phyloP scores from a whole-genome alignment of 768 basidiomycete genomes.

The Amanita rubescens region DNA sequence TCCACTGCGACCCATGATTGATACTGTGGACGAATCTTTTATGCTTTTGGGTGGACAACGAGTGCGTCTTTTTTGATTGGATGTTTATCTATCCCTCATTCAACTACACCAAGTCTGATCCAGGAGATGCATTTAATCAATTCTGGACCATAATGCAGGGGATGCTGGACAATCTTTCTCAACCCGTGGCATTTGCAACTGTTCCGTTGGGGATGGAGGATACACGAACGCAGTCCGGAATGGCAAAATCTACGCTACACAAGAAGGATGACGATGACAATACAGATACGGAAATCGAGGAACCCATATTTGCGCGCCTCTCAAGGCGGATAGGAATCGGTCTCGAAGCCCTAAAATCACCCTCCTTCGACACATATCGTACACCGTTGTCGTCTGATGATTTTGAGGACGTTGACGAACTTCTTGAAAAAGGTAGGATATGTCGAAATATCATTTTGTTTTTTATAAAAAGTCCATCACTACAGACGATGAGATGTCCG shows the following conservation, averaged over 20 bases:
- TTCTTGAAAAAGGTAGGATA: constrained; percentile 55
- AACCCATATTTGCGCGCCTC: constrained; percentile 51
- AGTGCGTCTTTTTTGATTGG: constrained; percentile 31
- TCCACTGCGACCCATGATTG: constrained; percentile 37
- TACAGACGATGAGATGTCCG: constrained; percentile 62
- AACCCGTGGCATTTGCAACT: constrained; percentile 79
- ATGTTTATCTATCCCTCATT: constrained; percentile 6
- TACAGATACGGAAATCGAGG: constrained; percentile 65
- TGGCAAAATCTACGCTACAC: constrained; percentile 13
- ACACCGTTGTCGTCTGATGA: constrained; percentile 8
- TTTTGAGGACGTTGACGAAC: constrained; percentile 33
- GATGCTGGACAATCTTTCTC: constrained; percentile 80
- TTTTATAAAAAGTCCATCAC: neutral
- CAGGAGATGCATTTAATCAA: constrained; percentile 80
- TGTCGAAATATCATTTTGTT: neutral
- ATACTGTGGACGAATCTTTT: constrained; percentile 80
- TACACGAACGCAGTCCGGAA: constrained; percentile 11
- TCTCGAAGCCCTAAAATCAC: constrained; percentile 19
- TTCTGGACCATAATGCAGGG: constrained; percentile 88
- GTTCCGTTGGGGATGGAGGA: constrained; percentile 55
- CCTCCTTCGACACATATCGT: constrained; percentile 12
- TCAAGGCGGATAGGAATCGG: constrained; percentile 43
- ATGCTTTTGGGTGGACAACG: constrained; percentile 77
- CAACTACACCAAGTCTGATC: constrained; percentile 49
- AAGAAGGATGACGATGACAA: constrained; percentile 46